A percentile compares a stretch with the other conserved stretches of the same genome.
phyloP scores from a whole-genome alignment of 179 eudicot genomes.

The Corrigiola litoralis region DNA sequence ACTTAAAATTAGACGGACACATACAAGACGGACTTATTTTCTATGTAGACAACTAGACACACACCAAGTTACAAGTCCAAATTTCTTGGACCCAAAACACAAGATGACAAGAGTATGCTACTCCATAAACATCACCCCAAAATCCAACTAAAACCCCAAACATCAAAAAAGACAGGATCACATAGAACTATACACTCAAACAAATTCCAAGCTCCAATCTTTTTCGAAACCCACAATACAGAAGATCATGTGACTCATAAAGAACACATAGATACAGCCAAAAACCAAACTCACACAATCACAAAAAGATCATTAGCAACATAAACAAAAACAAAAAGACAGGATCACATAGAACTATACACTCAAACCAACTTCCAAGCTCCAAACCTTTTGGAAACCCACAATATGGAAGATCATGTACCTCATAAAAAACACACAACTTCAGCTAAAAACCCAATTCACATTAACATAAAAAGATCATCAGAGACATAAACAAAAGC shows the following conservation, averaged over 20 bases:
- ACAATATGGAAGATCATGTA: background rate
- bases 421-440: background rate
- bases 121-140: too few species aligned
- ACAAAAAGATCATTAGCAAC: background rate
- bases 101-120: too few species aligned
- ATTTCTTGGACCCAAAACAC: too few species aligned
- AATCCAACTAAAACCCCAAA: too few species aligned
- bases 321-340: background rate
- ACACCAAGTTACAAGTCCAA: too few species aligned
- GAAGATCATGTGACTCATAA: background rate
- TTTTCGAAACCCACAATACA: background rate
- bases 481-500: too few species aligned
- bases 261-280: background rate
- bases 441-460: background rate
- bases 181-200: background rate
- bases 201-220: background rate
- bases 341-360: background rate
- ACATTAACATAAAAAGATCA: too few species aligned
- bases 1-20: too few species aligned
- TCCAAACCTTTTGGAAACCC: background rate
- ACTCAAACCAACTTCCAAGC: background rate
- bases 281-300: background rate
- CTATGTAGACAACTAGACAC: too few species aligned
- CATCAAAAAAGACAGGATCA: too few species aligned
- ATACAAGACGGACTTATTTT: too few species aligned